phyloP scores from a whole-genome alignment of 352 stramenopile species.

The Stephanocyclus meneghinianus region DNA sequence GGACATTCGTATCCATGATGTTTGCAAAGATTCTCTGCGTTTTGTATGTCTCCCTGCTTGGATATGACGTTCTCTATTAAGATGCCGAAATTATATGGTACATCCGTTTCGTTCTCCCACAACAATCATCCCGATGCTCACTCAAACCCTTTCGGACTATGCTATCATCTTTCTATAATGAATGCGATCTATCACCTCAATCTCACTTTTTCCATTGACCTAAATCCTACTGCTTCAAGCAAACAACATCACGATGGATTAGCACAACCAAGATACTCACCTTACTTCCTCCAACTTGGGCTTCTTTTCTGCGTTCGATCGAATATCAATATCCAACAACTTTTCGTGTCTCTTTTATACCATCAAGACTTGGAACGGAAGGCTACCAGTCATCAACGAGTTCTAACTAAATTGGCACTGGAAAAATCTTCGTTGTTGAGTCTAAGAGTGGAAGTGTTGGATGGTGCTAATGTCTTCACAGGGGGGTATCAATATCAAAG shows the following conservation, averaged over 20 bases:
- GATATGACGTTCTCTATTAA: conserved; percentile 81
- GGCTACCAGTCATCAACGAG: conserved; percentile 52
- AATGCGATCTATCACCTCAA: background rate
- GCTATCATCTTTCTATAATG: conserved; percentile 56
- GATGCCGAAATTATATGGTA: conserved; percentile 60
- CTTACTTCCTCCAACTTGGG: conserved; percentile 53
- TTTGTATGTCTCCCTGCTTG: conserved; percentile 61
- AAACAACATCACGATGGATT: conserved; percentile 50
- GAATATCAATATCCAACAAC: conserved; percentile 43
- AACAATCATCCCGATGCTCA: conserved; percentile 1
- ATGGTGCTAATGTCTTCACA: conserved; percentile 41
- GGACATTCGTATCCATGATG: conserved; percentile 77
- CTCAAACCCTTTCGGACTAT: conserved; percentile 19
- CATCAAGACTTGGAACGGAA: conserved; percentile 41
- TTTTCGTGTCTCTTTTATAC: conserved; percentile 43
- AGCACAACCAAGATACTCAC: conserved; percentile 37
- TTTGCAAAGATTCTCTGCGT: conserved; percentile 79
- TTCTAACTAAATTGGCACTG: conserved; percentile 33
- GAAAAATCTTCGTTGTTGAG: conserved; percentile 47
- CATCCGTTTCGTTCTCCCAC: conserved; percentile 50
- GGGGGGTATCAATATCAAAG: conserved; percentile 49
- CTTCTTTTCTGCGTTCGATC: conserved; percentile 51
- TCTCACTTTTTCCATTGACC: background rate
- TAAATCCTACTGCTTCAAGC: background rate
- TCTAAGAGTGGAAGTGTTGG: conserved; percentile 53